A percentile compares a stretch with the other conserved stretches of the same genome.
Conservation (phyloP, 2,329 filamentous ascomycete species). For the Trichoderma lentiforme region DNA sequence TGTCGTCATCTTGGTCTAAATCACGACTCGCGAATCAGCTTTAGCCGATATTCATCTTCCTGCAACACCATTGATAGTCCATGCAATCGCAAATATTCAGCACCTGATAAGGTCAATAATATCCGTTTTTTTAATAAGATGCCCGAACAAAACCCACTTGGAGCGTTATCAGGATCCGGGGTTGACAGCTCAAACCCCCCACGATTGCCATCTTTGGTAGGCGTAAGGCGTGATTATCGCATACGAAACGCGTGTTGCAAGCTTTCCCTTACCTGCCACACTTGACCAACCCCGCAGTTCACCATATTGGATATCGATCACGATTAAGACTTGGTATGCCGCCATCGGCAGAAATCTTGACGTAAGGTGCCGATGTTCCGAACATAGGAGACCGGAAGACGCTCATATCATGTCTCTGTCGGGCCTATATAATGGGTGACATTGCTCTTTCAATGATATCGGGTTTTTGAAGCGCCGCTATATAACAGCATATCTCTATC, state of each 20-base stretch:
- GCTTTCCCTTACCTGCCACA: background rate
- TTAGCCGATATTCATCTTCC: background rate
- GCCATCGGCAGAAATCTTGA: background rate
- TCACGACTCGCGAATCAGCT: constrained; percentile 12
- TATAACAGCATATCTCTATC: background rate
- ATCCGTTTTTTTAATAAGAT: background rate
- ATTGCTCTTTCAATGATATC: background rate
- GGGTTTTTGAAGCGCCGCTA: background rate
- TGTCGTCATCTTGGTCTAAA: constrained; percentile 12
- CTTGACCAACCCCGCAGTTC: constrained; percentile 4
- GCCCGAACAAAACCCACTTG: background rate
- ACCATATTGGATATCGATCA: constrained; percentile 6
- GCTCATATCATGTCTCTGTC: background rate
- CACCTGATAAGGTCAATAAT: background rate
- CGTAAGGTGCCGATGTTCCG: background rate
- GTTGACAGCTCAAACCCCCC: background rate
- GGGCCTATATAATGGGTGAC: background rate
- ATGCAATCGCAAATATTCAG: background rate
- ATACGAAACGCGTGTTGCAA: background rate
- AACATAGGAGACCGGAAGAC: background rate
- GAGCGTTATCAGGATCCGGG: background rate
- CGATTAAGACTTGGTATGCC: background rate
- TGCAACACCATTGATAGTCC: background rate
- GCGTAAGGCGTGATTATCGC: background rate
- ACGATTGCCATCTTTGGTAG: background rate